Conservation (phyloP, 2,329 filamentous ascomycete genomes). For the Drechmeria coniospora region DNA sequence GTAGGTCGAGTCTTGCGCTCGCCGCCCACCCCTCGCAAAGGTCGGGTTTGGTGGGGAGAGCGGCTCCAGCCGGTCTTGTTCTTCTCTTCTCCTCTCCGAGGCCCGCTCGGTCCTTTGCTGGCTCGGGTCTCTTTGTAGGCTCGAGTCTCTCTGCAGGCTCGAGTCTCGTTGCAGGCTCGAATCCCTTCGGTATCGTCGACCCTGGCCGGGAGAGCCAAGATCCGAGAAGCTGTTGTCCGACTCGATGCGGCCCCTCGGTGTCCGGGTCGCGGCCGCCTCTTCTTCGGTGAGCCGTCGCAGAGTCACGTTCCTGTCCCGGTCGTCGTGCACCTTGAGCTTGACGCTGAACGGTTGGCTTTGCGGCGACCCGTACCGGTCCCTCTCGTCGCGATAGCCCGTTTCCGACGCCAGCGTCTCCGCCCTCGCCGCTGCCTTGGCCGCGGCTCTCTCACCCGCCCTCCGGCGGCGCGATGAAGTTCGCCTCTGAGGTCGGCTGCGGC, state of each 20-base stretch:
- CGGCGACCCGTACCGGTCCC: slow-evolving; percentile 24
- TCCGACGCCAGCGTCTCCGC: slow-evolving; percentile 30
- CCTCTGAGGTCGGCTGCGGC: slow-evolving; percentile 21
- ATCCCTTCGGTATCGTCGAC: slow-evolving; percentile 37
- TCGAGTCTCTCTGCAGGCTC: too few species aligned
- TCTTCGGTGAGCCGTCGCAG: slow-evolving; percentile 45
- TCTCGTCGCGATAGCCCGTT: slow-evolving; percentile 22
- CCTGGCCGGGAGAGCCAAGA: slow-evolving; percentile 32
- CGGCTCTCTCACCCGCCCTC: slow-evolving; percentile 27
- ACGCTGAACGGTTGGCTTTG: slow-evolving; percentile 37
- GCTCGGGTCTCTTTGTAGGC: too few species aligned
- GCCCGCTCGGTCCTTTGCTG: slow-evolving; percentile 20
- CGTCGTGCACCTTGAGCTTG: slow-evolving; percentile 44
- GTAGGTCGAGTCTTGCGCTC: slow-evolving; percentile 44
- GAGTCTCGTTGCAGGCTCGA: slow-evolving; percentile 19
- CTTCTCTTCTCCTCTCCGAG: slow-evolving; percentile 29
- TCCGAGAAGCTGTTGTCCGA: slow-evolving; percentile 42
- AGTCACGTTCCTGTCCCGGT: slow-evolving; percentile 45
- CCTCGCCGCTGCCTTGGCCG: slow-evolving; percentile 30
- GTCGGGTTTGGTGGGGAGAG: slow-evolving; percentile 41
- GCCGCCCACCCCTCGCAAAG: slow-evolving; percentile 34
- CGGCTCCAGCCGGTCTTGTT: slow-evolving; percentile 22
- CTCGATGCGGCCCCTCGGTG: slow-evolving; percentile 26
- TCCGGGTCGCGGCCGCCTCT: slow-evolving; percentile 31
- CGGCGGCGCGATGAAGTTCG: slow-evolving; percentile 31